A percentile compares a stretch with the other conserved stretches of the same genome.
These are phyloP conservation scores for Macrocystidia cucumis DNA, from an alignment of 1,284 basidiomycete species.

Conservation along the genomic window DNA sequence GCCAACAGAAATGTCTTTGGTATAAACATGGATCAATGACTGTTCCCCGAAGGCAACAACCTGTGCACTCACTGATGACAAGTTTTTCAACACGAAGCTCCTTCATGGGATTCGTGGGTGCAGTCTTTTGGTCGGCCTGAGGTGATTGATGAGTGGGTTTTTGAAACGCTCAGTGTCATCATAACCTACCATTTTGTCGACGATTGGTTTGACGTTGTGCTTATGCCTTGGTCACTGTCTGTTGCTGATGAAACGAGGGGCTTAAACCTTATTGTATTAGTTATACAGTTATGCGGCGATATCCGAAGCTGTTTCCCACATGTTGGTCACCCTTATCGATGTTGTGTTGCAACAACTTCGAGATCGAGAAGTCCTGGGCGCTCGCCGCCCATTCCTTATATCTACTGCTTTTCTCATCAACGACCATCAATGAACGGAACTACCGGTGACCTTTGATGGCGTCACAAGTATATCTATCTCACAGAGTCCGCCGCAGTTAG, in stretches of 20 bases:
- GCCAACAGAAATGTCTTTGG: slow-evolving; percentile 95
- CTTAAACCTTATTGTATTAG: slow-evolving; percentile 35
- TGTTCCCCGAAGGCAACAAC: neutral
- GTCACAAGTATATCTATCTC: too few relatives aligned
- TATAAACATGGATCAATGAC: neutral
- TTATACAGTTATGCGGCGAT: slow-evolving; percentile 23
- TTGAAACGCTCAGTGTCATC: too few relatives aligned
- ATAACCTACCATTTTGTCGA: slow-evolving; percentile 34
- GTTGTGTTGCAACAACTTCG: too few relatives aligned
- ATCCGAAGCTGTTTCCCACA: slow-evolving; percentile 12
- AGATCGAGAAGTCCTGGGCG: too few relatives aligned
- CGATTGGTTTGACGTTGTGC: slow-evolving; percentile 24
- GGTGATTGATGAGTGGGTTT: slow-evolving; percentile 8
- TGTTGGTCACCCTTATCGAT: slow-evolving; percentile 6
- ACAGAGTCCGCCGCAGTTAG: too few relatives aligned
- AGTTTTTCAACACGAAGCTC: slow-evolving; percentile 98
- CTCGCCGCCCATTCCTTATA: too few relatives aligned
- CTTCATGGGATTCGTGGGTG: slow-evolving; percentile 90
- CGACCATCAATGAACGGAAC: too few relatives aligned
- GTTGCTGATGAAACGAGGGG: slow-evolving; percentile 24
- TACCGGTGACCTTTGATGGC: too few relatives aligned
- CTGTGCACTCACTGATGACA: slow-evolving; percentile 84
- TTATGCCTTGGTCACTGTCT: slow-evolving; percentile 20
- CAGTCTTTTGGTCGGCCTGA: slow-evolving; percentile 84
- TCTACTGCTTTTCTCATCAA: too few relatives aligned